Evolutionary conservation across 805 yeast genomes (phyloP), one percentile per base, ranked within the genome.

Genomic region (Metschnikowia continentalis): DNA sequence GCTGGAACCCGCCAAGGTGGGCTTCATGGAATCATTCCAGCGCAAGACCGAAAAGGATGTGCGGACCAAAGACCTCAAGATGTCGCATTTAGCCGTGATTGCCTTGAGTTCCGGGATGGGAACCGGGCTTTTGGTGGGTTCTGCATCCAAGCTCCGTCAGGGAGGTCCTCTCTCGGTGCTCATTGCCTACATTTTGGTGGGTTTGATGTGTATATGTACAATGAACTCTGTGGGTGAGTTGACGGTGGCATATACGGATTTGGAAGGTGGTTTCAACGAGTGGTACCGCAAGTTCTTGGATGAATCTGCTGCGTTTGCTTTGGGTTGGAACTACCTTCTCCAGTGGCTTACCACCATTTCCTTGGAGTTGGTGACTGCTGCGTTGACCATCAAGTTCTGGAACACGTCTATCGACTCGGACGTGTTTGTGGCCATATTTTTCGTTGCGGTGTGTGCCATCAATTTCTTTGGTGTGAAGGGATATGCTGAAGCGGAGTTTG

Each of bases 301-400:
- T 51, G 73, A 70, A 51, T 64, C 70, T 26, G 46, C 69, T 44
- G 75, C 69, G 17, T 70, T 70, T 58, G 70, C 72, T 4, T 52
- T 69, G 42, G 74, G 74, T 7, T 69, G 73, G 73, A 70, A 69
- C 55, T 70, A 65, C 60, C 68, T 63, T 55, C 60, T 59, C 51
- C 72, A 56, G 55, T 70, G 67, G 67, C 53, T 54, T 15, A 55
- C 61, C 26, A 55, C 59, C 37, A 56, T 57, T 22, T 55, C 62
- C n/a, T 48, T 59, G 47, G 62, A 59, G 48, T 50, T 59, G 50
- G 62, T 59, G 35, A 57, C 61, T 14, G 61, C 62, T 10, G 54
- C 61, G 3, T 76, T 81, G 72, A 82, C 87, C 26, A 75, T 83
- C 51, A 69, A 76, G 54, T 83, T 70, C 64, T 83, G 89, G 89